Evolutionary conservation across 78 protist species (phyloP).

Genomic region (Chrysochromulina parva): DNA sequence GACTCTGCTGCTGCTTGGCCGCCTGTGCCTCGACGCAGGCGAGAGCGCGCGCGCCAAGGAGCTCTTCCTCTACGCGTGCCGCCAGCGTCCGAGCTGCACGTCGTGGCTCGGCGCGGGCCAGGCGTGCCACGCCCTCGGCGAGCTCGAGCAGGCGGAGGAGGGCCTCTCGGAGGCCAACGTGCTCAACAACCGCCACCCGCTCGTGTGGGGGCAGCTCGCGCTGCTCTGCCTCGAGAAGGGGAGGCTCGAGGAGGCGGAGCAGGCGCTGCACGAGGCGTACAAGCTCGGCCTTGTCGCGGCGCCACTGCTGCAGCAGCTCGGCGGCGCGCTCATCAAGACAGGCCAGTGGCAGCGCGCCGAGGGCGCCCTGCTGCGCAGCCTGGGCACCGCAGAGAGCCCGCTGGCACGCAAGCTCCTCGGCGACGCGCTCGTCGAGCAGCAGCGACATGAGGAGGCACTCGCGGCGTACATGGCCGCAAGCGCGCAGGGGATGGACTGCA

Average conservation of each 20-base stretch:
- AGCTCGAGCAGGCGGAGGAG: background rate
- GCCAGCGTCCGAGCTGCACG: background rate
- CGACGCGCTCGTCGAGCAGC: background rate
- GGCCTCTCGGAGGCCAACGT: background rate
- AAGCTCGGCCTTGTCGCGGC: background rate
- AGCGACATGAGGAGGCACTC: background rate
- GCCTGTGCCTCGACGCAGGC: background rate
- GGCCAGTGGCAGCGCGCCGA: background rate
- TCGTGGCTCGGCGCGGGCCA: background rate
- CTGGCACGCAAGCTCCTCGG: background rate
- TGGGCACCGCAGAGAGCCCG: background rate
- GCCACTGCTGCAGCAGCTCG: background rate
- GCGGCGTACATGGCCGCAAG: background rate
- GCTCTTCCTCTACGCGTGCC: background rate
- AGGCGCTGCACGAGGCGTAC: background rate
- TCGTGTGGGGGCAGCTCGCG: background rate
- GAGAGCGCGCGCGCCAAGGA: background rate
- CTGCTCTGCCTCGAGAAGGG: background rate
- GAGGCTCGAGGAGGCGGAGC: background rate
- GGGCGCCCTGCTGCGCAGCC: background rate
- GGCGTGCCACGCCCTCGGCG: background rate
- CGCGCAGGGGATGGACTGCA: too few species aligned
- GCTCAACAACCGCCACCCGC: background rate
- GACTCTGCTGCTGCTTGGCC: background rate
- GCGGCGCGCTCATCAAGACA: background rate